Evolutionary conservation across 176 grass and related monocot genomes (phyloP).

Genomic region (Bromus sterilis): DNA sequence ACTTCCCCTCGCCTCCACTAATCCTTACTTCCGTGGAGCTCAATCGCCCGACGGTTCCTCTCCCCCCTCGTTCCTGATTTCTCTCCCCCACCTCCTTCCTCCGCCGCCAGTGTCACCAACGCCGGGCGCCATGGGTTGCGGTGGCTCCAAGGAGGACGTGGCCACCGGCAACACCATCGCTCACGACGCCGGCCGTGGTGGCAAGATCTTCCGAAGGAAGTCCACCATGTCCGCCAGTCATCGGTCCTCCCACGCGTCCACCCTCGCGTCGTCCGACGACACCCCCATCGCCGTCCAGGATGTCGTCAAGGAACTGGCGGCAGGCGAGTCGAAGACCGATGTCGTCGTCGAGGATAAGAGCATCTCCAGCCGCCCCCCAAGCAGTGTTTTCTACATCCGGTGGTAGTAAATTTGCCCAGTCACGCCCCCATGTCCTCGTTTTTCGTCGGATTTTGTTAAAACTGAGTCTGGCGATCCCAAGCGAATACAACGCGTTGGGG

Average conservation of each 20-base stretch:
- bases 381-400: too few relatives aligned
- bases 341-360: neutral
- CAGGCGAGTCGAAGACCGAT: neutral
- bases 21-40: constrained; percentile 14
- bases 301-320: neutral
- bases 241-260: neutral
- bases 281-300: constrained; percentile 3
- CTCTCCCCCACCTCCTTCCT: neutral
- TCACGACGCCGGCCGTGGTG: neutral
- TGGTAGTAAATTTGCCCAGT: too few relatives aligned
- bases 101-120: constrained; percentile 7
- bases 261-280: neutral
- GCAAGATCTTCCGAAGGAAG: constrained; percentile 46
- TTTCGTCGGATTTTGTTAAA: too few relatives aligned
- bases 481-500: too few relatives aligned
- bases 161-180: constrained; percentile 60
- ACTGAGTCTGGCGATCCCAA: too few relatives aligned
- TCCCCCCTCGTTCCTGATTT: neutral
- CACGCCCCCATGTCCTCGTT: too few relatives aligned
- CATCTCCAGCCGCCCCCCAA: too few relatives aligned
- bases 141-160: constrained; percentile 78
- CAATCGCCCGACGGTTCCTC: constrained; percentile 15
- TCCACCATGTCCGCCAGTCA: constrained; percentile 26
- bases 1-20: constrained; percentile 30
- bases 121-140: constrained; percentile 66